phyloP scores from a whole-genome alignment of 306 rosid genomes.

The Psophocarpus tetragonolobus region DNA sequence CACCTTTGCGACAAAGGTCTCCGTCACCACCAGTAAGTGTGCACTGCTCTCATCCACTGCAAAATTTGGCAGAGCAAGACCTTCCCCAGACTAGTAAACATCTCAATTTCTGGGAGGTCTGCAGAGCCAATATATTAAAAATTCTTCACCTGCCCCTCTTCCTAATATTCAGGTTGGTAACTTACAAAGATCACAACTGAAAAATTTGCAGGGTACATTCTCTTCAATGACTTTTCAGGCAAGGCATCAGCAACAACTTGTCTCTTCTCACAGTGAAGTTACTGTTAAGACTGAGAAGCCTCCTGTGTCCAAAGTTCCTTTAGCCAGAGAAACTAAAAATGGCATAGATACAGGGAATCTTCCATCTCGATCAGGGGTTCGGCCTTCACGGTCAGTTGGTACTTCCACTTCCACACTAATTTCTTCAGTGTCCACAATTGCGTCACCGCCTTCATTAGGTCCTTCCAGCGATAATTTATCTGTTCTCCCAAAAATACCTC shows the following conservation, averaged over 20 bases:
- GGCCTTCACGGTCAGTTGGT: conserved; percentile 41
- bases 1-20: conserved; percentile 53
- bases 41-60: conserved; percentile 41
- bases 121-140: conserved; percentile 45
- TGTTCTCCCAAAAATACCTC: conserved; percentile 35
- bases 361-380: conserved; percentile 46
- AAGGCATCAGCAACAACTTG: conserved; percentile 39
- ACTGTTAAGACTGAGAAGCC: conserved; percentile 43
- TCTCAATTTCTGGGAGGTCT: conserved; percentile 49
- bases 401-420: conserved; percentile 40
- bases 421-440: conserved; percentile 41
- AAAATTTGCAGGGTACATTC: conserved; percentile 42
- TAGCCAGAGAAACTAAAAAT: conserved; percentile 43
- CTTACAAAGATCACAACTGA: conserved; percentile 48
- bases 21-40: conserved; percentile 39
- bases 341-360: conserved; percentile 36
- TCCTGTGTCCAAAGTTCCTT: conserved; percentile 35
- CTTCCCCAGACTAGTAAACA: conserved; percentile 34
- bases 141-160: conserved; percentile 38
- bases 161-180: conserved; percentile 41
- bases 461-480: conserved; percentile 40
- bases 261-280: conserved; percentile 41
- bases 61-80: conserved; percentile 48
- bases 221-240: conserved; percentile 48
- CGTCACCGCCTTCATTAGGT: conserved; percentile 46